These are phyloP conservation scores for Allantophomopsis cytisporea DNA, from an alignment of 2,329 filamentous ascomycete species.

Conservation along the genomic window DNA sequence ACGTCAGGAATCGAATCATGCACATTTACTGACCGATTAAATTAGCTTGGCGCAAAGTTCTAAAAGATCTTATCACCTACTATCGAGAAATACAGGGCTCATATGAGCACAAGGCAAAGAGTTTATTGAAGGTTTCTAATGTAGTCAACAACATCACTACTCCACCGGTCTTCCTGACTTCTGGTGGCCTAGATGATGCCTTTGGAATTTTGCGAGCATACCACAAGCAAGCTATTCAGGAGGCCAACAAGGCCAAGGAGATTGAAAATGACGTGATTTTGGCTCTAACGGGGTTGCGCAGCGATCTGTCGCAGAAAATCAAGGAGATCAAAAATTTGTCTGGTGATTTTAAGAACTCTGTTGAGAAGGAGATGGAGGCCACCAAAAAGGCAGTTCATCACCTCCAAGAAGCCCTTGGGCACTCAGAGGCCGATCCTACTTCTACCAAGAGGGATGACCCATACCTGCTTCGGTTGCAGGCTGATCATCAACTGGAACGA, in stretches of 20 bases:
- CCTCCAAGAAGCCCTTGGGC: slow-evolving; percentile 69
- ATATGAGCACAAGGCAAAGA: slow-evolving; percentile 77
- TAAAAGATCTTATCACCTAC: slow-evolving; percentile 89
- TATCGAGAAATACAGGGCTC: slow-evolving; percentile 85
- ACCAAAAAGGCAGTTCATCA: slow-evolving; percentile 68
- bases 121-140: slow-evolving; percentile 69
- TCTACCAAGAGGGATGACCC: slow-evolving; percentile 84
- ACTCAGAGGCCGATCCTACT: slow-evolving; percentile 66
- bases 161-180: slow-evolving; percentile 62
- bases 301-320: slow-evolving; percentile 87
- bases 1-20: slow-evolving; percentile 1
- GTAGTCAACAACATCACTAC: slow-evolving; percentile 68
- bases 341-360: slow-evolving; percentile 92
- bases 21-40: slow-evolving; percentile 3
- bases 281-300: slow-evolving; percentile 72
- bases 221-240: slow-evolving; percentile 66
- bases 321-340: slow-evolving; percentile 94
- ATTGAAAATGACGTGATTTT: slow-evolving; percentile 87
- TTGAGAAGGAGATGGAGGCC: slow-evolving; percentile 85
- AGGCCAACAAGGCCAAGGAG: slow-evolving; percentile 79
- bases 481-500: slow-evolving; percentile 81
- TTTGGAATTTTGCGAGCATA: slow-evolving; percentile 68
- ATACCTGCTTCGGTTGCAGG: slow-evolving; percentile 71
- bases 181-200: slow-evolving; percentile 80
- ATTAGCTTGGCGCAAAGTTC: slow-evolving; percentile 80